Conservation (phyloP, 176 grass and related monocot genomes). For the Tillandsia fasciculata region DNA sequence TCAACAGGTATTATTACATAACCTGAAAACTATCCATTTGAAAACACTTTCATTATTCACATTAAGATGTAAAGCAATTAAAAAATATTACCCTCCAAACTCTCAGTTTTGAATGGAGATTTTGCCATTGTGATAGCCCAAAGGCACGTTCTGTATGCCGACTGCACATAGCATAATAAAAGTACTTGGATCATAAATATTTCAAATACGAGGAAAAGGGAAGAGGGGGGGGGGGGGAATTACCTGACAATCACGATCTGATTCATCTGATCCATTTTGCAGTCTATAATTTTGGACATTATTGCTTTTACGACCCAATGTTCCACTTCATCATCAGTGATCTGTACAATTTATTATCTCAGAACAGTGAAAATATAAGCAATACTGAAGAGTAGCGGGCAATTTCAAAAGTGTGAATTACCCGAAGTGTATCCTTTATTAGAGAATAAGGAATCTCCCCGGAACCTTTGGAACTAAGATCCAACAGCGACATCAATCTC, state of each 20-base stretch:
- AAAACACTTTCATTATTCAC: not conserved
- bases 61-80: not conserved
- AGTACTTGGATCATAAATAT: not conserved
- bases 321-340: conserved; percentile 83
- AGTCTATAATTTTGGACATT: conserved; percentile 58
- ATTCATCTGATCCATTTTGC: conserved; percentile 84
- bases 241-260: conserved; percentile 64
- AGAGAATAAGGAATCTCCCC: conserved; percentile 69
- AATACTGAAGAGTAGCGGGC: conserved; percentile 2
- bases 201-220: not conserved
- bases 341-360: conserved; percentile 29
- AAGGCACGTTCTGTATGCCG: conserved; percentile 64
- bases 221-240: not conserved
- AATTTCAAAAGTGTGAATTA: conserved; percentile 12
- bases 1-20: not conserved
- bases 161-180: conserved; percentile 29
- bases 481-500: conserved; percentile 77
- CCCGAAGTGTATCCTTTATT: conserved; percentile 64
- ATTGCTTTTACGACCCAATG: conserved; percentile 96
- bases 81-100: conserved; percentile 62
- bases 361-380: not conserved
- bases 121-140: conserved; percentile 69
- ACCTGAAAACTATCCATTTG: not conserved
- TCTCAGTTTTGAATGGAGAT: conserved; percentile 67
- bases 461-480: conserved; percentile 56